Evolutionary conservation across 2,329 filamentous ascomycete species (phyloP).

Genomic region (Trichophyton schoenleinii): DNA sequence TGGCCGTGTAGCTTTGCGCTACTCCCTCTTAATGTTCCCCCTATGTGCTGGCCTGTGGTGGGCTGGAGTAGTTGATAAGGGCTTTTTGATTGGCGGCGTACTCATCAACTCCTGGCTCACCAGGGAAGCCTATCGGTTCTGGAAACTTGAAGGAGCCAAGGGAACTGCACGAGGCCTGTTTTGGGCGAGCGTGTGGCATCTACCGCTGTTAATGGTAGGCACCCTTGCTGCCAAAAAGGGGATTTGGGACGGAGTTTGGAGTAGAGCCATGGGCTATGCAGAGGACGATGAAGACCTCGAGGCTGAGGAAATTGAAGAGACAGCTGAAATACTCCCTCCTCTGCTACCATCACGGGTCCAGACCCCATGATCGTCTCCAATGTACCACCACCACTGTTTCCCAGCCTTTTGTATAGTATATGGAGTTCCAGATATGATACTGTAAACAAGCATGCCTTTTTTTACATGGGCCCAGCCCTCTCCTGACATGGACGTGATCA

Average conservation of each 20-base stretch:
- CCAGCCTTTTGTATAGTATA: background rate
- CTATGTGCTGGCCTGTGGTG: slow-evolving; percentile 71
- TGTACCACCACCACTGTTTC: background rate
- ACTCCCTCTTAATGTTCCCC: slow-evolving; percentile 74
- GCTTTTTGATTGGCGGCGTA: slow-evolving; percentile 67
- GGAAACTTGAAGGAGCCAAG: slow-evolving; percentile 60
- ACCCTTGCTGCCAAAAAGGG: slow-evolving; percentile 91
- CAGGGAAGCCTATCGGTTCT: slow-evolving; percentile 69
- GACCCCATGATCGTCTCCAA: background rate
- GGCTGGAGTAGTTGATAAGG: slow-evolving; percentile 69
- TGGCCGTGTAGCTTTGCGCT: slow-evolving; percentile 73
- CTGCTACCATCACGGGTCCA: background rate
- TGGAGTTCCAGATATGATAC: background rate
- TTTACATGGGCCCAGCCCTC: background rate
- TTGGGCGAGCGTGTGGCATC: slow-evolving; percentile 96
- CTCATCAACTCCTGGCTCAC: slow-evolving; percentile 79
- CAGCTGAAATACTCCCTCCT: background rate
- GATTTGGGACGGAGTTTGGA: slow-evolving; percentile 73
- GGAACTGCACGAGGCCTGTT: slow-evolving; percentile 77
- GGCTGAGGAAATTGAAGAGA: slow-evolving; percentile 9
- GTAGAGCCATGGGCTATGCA: slow-evolving; percentile 47
- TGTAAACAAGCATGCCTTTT: background rate
- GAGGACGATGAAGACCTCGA: slow-evolving; percentile 42
- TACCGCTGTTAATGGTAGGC: slow-evolving; percentile 78
- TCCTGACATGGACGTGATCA: background rate